These are phyloP conservation scores for Halenospora varia DNA, from an alignment of 495 filamentous ascomycete genomes.

Conservation along the genomic window DNA sequence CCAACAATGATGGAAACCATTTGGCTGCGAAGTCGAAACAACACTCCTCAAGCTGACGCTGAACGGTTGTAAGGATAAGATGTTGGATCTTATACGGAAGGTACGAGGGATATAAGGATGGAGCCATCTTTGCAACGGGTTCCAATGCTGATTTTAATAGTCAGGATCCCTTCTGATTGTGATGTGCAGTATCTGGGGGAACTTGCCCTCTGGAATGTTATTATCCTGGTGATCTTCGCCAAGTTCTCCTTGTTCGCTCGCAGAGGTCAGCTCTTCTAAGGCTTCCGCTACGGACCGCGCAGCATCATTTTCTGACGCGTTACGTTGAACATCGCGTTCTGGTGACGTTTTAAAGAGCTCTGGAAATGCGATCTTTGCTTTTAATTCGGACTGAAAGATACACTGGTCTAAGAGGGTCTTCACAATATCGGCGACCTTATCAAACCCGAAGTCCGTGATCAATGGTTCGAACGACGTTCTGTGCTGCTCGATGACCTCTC, in stretches of 20 bases:
- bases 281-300: constrained; percentile 26
- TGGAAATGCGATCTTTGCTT: constrained; percentile 32
- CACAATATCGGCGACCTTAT: constrained; percentile 28
- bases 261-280: constrained; percentile 25
- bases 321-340: constrained; percentile 23
- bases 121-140: constrained; percentile 5
- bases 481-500: constrained; percentile 21
- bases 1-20: constrained; percentile 29
- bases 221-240: no score
- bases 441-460: constrained; percentile 23
- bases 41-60: constrained; percentile 34
- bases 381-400: constrained; percentile 31
- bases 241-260: constrained; percentile 13
- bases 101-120: constrained; percentile 34
- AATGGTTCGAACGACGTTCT: constrained; percentile 23
- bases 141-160: constrained; percentile 4
- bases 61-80: constrained; percentile 30
- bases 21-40: constrained; percentile 34
- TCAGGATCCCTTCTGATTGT: constrained; percentile 8
- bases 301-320: constrained; percentile 26
- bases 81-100: constrained; percentile 35
- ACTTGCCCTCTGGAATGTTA: constrained; percentile 11
- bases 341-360: constrained; percentile 29
- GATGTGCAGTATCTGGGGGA: neutral
- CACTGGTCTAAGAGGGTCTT: constrained; percentile 26